Conservation (phyloP, 2,329 filamentous ascomycete genomes). For the Ophiostoma piceae region DNA sequence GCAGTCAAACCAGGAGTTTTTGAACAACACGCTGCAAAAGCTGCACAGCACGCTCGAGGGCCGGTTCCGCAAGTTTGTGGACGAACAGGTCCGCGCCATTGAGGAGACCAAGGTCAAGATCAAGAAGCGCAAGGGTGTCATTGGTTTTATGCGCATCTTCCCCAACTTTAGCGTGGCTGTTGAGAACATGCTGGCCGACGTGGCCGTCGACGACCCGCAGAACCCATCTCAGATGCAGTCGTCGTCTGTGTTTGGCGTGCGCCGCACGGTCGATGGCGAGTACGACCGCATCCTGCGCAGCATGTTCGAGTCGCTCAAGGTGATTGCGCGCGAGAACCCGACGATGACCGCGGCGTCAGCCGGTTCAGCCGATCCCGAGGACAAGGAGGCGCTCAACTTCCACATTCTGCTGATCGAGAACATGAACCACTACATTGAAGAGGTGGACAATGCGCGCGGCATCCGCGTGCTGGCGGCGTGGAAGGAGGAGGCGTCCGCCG, state of each 20-base stretch:
- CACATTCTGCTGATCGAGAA: constrained; percentile 97
- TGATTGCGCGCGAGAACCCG: constrained; percentile 73
- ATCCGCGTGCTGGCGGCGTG: constrained; percentile 77
- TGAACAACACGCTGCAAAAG: constrained; percentile 71
- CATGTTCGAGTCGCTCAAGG: constrained; percentile 96
- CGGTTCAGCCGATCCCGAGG: constrained; percentile 59
- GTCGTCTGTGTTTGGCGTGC: constrained; percentile 53
- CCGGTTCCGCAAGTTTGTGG: constrained; percentile 81
- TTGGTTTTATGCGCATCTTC: constrained; percentile 90
- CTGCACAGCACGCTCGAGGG: constrained; percentile 68
- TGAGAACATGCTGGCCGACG: constrained; percentile 70
- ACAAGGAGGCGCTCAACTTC: constrained; percentile 95
- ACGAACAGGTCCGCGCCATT: constrained; percentile 90
- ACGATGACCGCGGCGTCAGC: constrained; percentile 26
- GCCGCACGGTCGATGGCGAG: constrained; percentile 75
- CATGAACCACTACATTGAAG: constrained; percentile 95
- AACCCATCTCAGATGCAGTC: constrained; percentile 31
- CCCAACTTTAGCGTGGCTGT: constrained; percentile 77
- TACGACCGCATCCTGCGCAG: constrained; percentile 85
- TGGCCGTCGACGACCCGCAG: constrained; percentile 39
- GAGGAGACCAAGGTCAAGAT: constrained; percentile 99
- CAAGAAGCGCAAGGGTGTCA: constrained; percentile 96
- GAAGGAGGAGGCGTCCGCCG: constrained; percentile 69
- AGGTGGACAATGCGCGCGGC: constrained; percentile 67
- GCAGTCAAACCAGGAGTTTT: constrained; percentile 89